A percentile compares a stretch with the other conserved stretches of the same genome.
Conservation (phyloP, 2,329 filamentous ascomycete species). For the Shiraia sp. region DNA sequence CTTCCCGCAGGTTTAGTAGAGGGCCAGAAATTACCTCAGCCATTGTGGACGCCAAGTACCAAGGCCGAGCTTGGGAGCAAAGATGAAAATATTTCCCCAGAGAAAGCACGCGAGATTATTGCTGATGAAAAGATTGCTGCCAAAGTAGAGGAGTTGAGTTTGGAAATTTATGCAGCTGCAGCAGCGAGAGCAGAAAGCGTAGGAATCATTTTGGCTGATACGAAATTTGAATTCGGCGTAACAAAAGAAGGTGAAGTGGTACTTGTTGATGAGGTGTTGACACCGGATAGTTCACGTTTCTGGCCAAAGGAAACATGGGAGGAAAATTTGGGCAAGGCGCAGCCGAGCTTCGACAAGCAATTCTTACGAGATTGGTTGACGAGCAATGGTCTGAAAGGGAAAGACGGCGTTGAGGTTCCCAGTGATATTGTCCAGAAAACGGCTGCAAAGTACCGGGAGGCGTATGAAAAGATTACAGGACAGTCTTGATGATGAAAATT, state of each 20-base stretch:
- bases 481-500: too few species aligned
- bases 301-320: conserved; percentile 78
- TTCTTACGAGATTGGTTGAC: conserved; percentile 80
- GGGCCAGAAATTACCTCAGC: conserved; percentile 68
- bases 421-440: conserved; percentile 72
- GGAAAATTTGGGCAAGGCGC: conserved; percentile 65
- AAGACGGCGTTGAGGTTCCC: conserved; percentile 72
- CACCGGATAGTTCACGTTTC: conserved; percentile 76
- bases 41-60: conserved; percentile 80
- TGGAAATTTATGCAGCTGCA: conserved; percentile 67
- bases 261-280: conserved; percentile 82
- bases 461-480: conserved; percentile 71
- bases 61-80: conserved; percentile 80
- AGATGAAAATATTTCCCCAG: conserved; percentile 83
- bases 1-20: conserved; percentile 70
- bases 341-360: conserved; percentile 85
- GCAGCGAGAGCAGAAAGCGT: conserved; percentile 65
- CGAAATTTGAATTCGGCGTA: conserved; percentile 77
- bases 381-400: conserved; percentile 71
- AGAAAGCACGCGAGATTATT: conserved; percentile 59
- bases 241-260: conserved; percentile 67
- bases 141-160: conserved; percentile 66
- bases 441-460: conserved; percentile 73
- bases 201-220: conserved; percentile 78
- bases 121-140: conserved; percentile 67